Conservation (phyloP, 2,329 filamentous ascomycete species). For the Didymella pinodella region DNA sequence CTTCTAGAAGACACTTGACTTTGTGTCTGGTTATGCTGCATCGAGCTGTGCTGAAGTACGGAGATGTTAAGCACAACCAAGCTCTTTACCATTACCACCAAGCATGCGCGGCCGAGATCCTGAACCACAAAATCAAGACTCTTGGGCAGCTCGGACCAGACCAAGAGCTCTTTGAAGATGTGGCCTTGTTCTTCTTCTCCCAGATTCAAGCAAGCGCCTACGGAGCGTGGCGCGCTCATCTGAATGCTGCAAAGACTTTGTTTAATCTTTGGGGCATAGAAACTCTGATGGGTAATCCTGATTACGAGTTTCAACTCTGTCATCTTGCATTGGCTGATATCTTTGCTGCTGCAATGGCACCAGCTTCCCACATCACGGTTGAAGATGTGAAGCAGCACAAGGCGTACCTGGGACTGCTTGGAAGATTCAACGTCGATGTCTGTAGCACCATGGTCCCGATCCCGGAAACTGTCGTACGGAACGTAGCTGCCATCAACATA, state of each 20-base stretch:
- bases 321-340: slow-evolving; percentile 5
- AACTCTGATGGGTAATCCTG: neutral
- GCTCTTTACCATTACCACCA: slow-evolving; percentile 10
- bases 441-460: slow-evolving; percentile 15
- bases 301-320: slow-evolving; percentile 3
- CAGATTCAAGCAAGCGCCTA: slow-evolving; percentile 13
- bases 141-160: neutral
- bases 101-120: slow-evolving; percentile 8
- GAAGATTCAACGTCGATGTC: slow-evolving; percentile 4
- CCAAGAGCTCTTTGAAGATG: slow-evolving; percentile 6
- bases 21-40: slow-evolving; percentile 6
- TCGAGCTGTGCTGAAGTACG: slow-evolving; percentile 5
- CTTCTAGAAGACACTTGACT: slow-evolving; percentile 7
- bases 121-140: slow-evolving; percentile 10
- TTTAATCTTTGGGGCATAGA: slow-evolving; percentile 8
- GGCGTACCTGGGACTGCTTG: neutral
- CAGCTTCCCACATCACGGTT: slow-evolving; percentile 1
- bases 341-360: slow-evolving; percentile 5
- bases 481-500: slow-evolving; percentile 5
- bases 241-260: slow-evolving; percentile 5
- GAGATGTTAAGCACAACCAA: slow-evolving; percentile 1
- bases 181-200: slow-evolving; percentile 13
- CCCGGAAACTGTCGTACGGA: slow-evolving; percentile 1
- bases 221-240: slow-evolving; percentile 10
- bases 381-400: slow-evolving; percentile 6